Base-by-base conservation (phyloP, 208 protist genomes). In the Naegleria lovaniensis region DNA sequence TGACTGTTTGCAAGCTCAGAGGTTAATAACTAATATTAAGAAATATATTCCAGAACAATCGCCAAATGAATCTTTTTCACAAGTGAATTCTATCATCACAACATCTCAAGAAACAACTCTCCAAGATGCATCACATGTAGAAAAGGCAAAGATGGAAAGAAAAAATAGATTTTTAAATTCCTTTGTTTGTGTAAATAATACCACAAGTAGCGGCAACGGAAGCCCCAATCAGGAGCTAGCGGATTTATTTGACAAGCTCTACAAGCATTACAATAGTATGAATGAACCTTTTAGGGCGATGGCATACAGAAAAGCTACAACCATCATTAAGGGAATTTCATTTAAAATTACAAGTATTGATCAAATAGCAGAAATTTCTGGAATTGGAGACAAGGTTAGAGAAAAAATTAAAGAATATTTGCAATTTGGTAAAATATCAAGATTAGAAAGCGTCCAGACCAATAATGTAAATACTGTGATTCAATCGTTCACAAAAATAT, bases 401-500 rank as follows among this genome's bases (percentile, higher is more conserved):
- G 84, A 88, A 11, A 88, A 88, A 88, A 88, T 88, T 38, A 55
- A 55, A 58, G 84, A 88, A 29, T 88, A 39, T 58, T 58, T 88
- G 5, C 6, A 33, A 15, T 39, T 48, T 58, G 84, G 84, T 7
- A 88, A 58, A 29, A 88, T 88, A 39, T 39, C 19, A 13, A 39
- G 83, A 85, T 16, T 39, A n/a, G 9, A 48, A 58, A 6, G 15
- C 13, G 55, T 48, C 3, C 29, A 36, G 58, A 5, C 39, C 22
- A 5, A 52, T 11, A 58, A 88, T 40, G 13, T 59, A 22, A 43
- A 92, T 16, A 55, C 91, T 40, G 25, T 39, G 25, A 41, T 93
- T 58, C 36, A 33, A 83, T 22, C 5, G 6, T 91, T 93, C 52
- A 51, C 51, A n/a, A 90, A 89, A 52, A 93, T 93, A 19, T 93